phyloP scores from a whole-genome alignment of 129 eudicot species.

The Deinandra increscens region DNA sequence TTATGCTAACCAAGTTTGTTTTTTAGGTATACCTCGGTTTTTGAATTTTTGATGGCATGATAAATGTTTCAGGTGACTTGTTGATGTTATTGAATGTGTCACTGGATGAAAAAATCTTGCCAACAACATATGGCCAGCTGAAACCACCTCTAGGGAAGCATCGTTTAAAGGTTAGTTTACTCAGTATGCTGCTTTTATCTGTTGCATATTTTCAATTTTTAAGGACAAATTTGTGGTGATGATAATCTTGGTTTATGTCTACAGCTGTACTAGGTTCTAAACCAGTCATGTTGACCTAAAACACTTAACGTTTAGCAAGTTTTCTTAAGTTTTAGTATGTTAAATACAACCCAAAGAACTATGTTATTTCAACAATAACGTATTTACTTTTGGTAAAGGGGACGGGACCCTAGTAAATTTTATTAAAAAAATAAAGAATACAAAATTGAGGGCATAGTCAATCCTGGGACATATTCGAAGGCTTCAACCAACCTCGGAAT shows the following conservation, averaged over 20 bases:
- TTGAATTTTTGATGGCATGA: neutral
- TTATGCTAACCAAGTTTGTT: constrained; percentile 11
- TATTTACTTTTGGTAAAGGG: neutral
- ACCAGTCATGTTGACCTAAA: neutral
- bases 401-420: too few species aligned
- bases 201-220: neutral
- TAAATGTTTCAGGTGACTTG: constrained; percentile 57
- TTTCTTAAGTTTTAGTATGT: neutral
- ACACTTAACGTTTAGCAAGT: neutral
- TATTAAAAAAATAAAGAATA: too few species aligned
- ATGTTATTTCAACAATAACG: neutral
- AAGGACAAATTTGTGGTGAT: neutral
- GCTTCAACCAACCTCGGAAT: too few species aligned
- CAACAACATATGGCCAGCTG: constrained; percentile 84
- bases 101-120: constrained; percentile 73
- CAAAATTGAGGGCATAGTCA: too few species aligned
- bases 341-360: neutral
- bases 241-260: neutral
- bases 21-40: neutral
- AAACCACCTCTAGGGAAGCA: constrained; percentile 93
- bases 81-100: constrained; percentile 63
- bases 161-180: constrained; percentile 68
- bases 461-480: too few species aligned
- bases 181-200: neutral
- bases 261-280: neutral